A percentile compares a stretch with the other conserved stretches of the same genome.
phyloP scores from a whole-genome alignment of 2,329 filamentous ascomycete genomes.

The Pseudogymnoascus sp. region DNA sequence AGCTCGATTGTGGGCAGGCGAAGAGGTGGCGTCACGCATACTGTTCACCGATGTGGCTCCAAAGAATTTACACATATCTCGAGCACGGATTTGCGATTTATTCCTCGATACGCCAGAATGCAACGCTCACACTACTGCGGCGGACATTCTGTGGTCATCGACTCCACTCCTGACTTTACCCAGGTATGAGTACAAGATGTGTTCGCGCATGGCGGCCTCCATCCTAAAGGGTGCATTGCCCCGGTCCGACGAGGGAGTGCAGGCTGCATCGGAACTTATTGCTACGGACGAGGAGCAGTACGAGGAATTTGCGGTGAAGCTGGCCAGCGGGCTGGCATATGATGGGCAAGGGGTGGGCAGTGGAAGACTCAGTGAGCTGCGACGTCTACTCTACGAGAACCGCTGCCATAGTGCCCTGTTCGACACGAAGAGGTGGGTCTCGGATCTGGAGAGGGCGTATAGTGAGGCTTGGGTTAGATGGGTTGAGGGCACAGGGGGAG shows the following conservation, averaged over 20 bases:
- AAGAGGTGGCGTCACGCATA: conserved; percentile 77
- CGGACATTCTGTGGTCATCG: conserved; percentile 92
- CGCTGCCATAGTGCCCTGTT: conserved; percentile 86
- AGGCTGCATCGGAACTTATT: conserved; percentile 68
- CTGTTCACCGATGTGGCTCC: conserved; percentile 95
- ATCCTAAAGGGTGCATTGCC: conserved; percentile 88
- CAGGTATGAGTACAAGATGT: conserved; percentile 97
- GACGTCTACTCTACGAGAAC: conserved; percentile 73
- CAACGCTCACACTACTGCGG: conserved; percentile 95
- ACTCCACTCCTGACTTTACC: conserved; percentile 87
- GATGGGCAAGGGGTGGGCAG: conserved; percentile 45
- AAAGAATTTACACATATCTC: conserved; percentile 87
- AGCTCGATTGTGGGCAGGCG: conserved; percentile 74
- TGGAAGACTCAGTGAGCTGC: conserved; percentile 71
- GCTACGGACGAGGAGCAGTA: conserved; percentile 74
- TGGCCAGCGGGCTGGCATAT: conserved; percentile 61
- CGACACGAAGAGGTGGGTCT: conserved; percentile 84
- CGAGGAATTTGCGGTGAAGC: conserved; percentile 64
- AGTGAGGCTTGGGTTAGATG: conserved; percentile 81
- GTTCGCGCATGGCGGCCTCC: conserved; percentile 92
- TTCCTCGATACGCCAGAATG: conserved; percentile 97
- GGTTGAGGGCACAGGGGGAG: conserved; percentile 79
- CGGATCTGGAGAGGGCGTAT: conserved; percentile 82
- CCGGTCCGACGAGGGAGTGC: conserved; percentile 56
- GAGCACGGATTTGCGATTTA: conserved; percentile 84